These are phyloP conservation scores for Hygrophila difformis DNA, from an alignment of 257 asterid species.

Conservation along the genomic window DNA sequence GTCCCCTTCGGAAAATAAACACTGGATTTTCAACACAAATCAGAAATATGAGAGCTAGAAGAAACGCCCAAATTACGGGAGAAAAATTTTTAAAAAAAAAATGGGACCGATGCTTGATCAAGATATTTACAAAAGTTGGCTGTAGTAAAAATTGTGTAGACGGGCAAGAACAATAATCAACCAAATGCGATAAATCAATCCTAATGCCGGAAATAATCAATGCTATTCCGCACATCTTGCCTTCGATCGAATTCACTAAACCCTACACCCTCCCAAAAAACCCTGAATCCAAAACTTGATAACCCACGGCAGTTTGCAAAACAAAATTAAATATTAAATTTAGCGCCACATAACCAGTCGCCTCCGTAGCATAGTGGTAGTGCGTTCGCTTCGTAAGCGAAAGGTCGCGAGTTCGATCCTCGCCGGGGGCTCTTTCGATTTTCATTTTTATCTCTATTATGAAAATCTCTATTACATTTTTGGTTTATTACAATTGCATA, in stretches of 20 bases:
- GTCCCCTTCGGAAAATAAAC: constrained; percentile 43
- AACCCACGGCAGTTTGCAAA: no score
- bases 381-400: constrained; percentile 99
- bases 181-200: constrained; percentile 33
- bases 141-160: constrained; percentile 24
- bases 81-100: no score
- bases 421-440: constrained; percentile 63
- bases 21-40: constrained; percentile 19
- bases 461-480: no score
- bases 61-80: neutral
- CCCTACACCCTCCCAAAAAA: constrained; percentile 23
- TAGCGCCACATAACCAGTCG: neutral
- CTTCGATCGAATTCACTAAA: constrained; percentile 17
- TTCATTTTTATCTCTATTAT: no score
- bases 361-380: constrained; percentile 98
- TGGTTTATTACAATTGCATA: no score
- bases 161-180: constrained; percentile 30
- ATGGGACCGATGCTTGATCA: neutral
- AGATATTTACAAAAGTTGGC: constrained; percentile 24
- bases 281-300: no score
- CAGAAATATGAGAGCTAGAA: neutral
- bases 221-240: constrained; percentile 89
- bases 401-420: constrained; percentile 99
- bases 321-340: no score
- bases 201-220: constrained; percentile 60